Percentiles rank a stretch among this genome's conserved stretches.
These are phyloP conservation scores for Davidsoniella neocaledoniae DNA, from an alignment of 2,329 filamentous ascomycete genomes.

Conservation along the genomic window DNA sequence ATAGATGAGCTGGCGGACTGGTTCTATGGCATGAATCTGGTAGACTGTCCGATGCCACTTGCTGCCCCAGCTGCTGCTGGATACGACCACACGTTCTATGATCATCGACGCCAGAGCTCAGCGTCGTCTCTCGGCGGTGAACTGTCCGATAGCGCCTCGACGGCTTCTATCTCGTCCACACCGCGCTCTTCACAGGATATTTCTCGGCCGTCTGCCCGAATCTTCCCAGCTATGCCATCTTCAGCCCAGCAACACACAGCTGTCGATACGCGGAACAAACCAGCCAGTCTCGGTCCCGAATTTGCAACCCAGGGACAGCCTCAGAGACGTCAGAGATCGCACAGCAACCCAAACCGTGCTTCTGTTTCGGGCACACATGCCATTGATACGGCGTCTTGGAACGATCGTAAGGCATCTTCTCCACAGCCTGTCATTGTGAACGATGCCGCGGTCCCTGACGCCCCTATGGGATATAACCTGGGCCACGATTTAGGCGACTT, in stretches of 20 bases:
- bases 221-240: conserved; percentile 1
- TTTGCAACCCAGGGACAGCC: too few relatives aligned
- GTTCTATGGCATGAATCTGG: conserved; percentile 24
- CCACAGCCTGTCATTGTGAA: too few relatives aligned
- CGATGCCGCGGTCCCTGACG: conserved; percentile 9
- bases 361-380: background rate
- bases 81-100: background rate
- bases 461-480: conserved; percentile 45
- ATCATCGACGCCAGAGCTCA: background rate
- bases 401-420: background rate
- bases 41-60: conserved; percentile 2
- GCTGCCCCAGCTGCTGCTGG: background rate
- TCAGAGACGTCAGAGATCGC: conserved; percentile 2
- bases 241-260: too few relatives aligned
- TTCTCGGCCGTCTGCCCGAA: background rate
- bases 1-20: conserved; percentile 31
- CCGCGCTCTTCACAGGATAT: conserved; percentile 8
- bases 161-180: conserved; percentile 2
- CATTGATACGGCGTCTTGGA: too few relatives aligned
- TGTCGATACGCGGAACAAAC: too few relatives aligned
- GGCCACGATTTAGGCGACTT: conserved; percentile 43
- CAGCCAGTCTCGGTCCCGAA: too few relatives aligned
- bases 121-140: background rate
- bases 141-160: background rate
- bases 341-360: conserved; percentile 11